phyloP scores from a whole-genome alignment of 2,329 filamentous ascomycete species.

The Aureobasidium sp. region DNA sequence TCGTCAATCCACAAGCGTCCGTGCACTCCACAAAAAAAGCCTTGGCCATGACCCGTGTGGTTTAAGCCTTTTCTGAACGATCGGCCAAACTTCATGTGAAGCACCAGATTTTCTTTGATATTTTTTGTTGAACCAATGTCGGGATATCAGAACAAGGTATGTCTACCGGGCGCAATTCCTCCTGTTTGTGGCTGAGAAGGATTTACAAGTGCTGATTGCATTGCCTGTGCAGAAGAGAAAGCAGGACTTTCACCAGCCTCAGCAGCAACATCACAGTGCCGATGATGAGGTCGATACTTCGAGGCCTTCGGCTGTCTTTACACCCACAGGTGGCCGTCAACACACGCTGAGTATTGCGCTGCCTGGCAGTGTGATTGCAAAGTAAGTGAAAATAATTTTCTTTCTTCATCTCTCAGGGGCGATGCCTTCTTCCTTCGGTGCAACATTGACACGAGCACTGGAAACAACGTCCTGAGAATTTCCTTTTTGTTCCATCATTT shows the following conservation, averaged over 20 bases:
- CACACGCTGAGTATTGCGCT: constrained; percentile 73
- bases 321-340: constrained; percentile 52
- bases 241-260: constrained; percentile 16
- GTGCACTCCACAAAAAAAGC: not conserved
- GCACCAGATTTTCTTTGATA: not conserved
- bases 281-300: constrained; percentile 41
- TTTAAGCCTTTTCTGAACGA: not conserved
- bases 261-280: constrained; percentile 15
- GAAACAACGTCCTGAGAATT: not conserved
- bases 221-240: constrained; percentile 20
- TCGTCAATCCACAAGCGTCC: not conserved
- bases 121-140: not conserved
- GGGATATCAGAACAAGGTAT: constrained; percentile 8
- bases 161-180: not conserved
- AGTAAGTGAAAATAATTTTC: constrained; percentile 41
- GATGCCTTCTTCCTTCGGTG: not conserved
- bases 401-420: not conserved
- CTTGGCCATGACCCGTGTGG: not conserved
- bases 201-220: not conserved
- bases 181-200: not conserved
- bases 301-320: constrained; percentile 61
- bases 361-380: constrained; percentile 67
- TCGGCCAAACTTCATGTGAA: constrained; percentile 2
- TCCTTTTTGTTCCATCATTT: not conserved
- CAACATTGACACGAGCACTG: not conserved